A percentile compares a stretch with the other conserved stretches of the same genome.
Conservation (phyloP, 2,329 filamentous ascomycete species). For the Fusarium sublunatum region DNA sequence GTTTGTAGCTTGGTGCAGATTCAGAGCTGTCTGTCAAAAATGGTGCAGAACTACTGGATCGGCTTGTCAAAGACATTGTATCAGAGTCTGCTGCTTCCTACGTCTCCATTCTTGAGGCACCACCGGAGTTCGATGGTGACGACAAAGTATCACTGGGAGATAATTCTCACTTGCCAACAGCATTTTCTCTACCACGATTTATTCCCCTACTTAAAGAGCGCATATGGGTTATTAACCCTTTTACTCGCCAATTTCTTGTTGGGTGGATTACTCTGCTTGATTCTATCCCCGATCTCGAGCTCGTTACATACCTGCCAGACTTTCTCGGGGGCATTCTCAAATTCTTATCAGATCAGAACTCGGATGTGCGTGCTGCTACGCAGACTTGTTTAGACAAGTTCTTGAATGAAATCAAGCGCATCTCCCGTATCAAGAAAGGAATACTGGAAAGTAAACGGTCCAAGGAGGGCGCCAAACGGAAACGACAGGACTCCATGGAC, state of each 20-base stretch:
- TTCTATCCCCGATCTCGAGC: slow-evolving; percentile 94
- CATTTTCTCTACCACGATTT: slow-evolving; percentile 90
- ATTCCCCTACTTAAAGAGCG: slow-evolving; percentile 94
- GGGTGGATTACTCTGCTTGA: slow-evolving; percentile 96
- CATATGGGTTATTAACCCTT: slow-evolving; percentile 94
- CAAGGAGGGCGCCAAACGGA: slow-evolving; percentile 73
- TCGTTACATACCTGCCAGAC: slow-evolving; percentile 91
- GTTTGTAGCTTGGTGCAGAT: slow-evolving; percentile 84
- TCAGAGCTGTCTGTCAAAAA: slow-evolving; percentile 98
- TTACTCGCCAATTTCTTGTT: slow-evolving; percentile 93
- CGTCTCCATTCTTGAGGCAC: slow-evolving; percentile 83
- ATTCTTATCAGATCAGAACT: slow-evolving; percentile 90
- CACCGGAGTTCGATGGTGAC: slow-evolving; percentile 57
- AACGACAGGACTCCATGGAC: slow-evolving; percentile 76
- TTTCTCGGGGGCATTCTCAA: slow-evolving; percentile 91
- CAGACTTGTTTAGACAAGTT: slow-evolving; percentile 91
- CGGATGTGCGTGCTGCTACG: slow-evolving; percentile 94
- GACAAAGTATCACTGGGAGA: slow-evolving; percentile 60
- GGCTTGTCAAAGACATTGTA: slow-evolving; percentile 95
- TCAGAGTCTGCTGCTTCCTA: slow-evolving; percentile 95
- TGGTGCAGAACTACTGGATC: slow-evolving; percentile 92
- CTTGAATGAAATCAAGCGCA: slow-evolving; percentile 91
- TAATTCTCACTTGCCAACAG: slow-evolving; percentile 73
- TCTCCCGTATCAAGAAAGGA: slow-evolving; percentile 90
- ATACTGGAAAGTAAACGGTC: slow-evolving; percentile 86